Conservation (phyloP, 495 filamentous ascomycete species). For the Aspergillus conjunctus region DNA sequence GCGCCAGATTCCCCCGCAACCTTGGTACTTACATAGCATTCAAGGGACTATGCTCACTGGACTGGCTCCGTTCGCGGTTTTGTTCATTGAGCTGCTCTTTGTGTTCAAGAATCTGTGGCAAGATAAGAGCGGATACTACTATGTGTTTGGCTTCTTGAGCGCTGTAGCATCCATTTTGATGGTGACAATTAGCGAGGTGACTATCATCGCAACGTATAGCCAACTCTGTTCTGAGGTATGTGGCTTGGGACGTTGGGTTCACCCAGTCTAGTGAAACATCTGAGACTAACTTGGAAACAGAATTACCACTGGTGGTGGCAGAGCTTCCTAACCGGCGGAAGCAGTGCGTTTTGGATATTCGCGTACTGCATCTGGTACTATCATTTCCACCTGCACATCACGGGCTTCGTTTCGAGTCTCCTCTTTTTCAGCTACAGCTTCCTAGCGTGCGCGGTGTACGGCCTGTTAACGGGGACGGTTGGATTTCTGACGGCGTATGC, state of each 20-base stretch:
- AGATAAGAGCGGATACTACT: slow-evolving; percentile 93
- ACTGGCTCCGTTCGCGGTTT: slow-evolving; percentile 85
- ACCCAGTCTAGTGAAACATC: not conserved
- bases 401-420: slow-evolving; percentile 76
- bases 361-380: slow-evolving; percentile 88
- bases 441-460: slow-evolving; percentile 83
- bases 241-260: not conserved
- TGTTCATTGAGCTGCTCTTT: slow-evolving; percentile 92
- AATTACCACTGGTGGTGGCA: slow-evolving; percentile 98
- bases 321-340: slow-evolving; percentile 80
- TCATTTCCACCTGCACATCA: slow-evolving; percentile 76
- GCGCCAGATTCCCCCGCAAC: slow-evolving; percentile 74
- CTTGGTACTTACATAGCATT: slow-evolving; percentile 73
- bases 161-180: slow-evolving; percentile 75
- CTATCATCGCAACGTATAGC: slow-evolving; percentile 84
- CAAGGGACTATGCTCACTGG: slow-evolving; percentile 73
- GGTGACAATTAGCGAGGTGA: slow-evolving; percentile 83
- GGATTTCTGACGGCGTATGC: slow-evolving; percentile 87
- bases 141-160: slow-evolving; percentile 88
- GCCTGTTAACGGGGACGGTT: slow-evolving; percentile 80
- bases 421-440: slow-evolving; percentile 86
- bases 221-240: slow-evolving; percentile 77
- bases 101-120: slow-evolving; percentile 91
- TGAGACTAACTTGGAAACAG: slow-evolving; percentile 41
- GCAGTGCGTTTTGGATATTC: slow-evolving; percentile 83